Percentiles rank a stretch among this genome's conserved stretches.
Evolutionary conservation across 2,329 filamentous ascomycete species (phyloP).

Genomic region (Aaosphaeria pasadenensis): DNA sequence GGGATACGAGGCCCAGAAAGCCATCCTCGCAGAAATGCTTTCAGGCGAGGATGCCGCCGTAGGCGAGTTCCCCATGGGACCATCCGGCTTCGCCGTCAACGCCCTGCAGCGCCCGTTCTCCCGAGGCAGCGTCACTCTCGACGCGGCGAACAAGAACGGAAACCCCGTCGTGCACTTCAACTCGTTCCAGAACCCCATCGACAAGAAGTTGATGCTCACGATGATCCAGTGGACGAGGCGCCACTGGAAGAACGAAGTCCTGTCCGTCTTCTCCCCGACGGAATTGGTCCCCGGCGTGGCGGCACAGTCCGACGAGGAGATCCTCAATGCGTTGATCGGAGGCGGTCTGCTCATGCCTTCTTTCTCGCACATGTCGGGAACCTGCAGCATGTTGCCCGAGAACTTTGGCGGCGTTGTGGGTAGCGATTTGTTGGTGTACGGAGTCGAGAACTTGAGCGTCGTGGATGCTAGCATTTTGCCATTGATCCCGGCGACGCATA

Average conservation of each 20-base stretch:
- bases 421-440: conserved; percentile 21
- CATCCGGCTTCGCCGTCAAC: conserved; percentile 8
- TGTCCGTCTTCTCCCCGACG: conserved; percentile 27
- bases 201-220: conserved; percentile 32
- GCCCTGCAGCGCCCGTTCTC: conserved; percentile 13
- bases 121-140: conserved; percentile 23
- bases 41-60: conserved; percentile 22
- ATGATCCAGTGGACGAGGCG: conserved; percentile 34
- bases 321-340: conserved; percentile 3
- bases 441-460: conserved; percentile 7
- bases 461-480: conserved; percentile 15
- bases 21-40: conserved; percentile 20
- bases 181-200: conserved; percentile 34
- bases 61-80: conserved; percentile 27
- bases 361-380: conserved; percentile 23
- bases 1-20: conserved; percentile 21
- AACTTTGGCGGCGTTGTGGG: conserved; percentile 24
- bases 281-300: conserved; percentile 27
- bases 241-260: conserved; percentile 29
- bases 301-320: conserved; percentile 22
- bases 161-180: conserved; percentile 31
- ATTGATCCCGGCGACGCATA: conserved; percentile 9
- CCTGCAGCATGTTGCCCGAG: conserved; percentile 27
- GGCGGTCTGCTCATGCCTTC: conserved; percentile 9
- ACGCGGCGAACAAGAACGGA: conserved; percentile 23